phyloP scores from a whole-genome alignment of 2,329 filamentous ascomycete species.

The Colletotrichum magnum region DNA sequence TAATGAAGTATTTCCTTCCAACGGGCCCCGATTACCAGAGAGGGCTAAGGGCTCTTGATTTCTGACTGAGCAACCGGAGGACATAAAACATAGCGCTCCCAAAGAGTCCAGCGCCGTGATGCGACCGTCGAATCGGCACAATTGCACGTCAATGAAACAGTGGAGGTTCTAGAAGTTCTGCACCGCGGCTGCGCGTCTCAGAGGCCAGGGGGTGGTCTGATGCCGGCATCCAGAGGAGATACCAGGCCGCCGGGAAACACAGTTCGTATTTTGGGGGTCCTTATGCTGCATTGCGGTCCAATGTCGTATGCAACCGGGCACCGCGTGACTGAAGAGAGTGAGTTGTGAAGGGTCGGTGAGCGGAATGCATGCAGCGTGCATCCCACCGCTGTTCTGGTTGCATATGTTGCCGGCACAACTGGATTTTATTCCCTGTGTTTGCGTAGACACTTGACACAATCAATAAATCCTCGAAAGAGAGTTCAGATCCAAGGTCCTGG shows the following conservation, averaged over 20 bases:
- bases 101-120: no score
- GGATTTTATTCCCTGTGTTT: not conserved
- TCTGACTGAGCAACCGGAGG: slow-evolving; percentile 37
- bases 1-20: no score
- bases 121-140: slow-evolving; percentile 27
- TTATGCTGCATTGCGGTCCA: no score
- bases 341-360: slow-evolving; percentile 1
- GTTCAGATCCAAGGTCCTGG: slow-evolving; percentile 5
- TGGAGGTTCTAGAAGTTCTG: slow-evolving; percentile 26
- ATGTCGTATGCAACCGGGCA: not conserved
- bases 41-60: not conserved
- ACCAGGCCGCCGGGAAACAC: slow-evolving; percentile 11
- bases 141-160: slow-evolving; percentile 18
- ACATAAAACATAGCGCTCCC: not conserved
- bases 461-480: not conserved
- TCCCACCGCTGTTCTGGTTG: not conserved
- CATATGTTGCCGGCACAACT: not conserved
- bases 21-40: not conserved
- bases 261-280: not conserved
- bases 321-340: not conserved
- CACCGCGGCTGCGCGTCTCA: not conserved
- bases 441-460: not conserved
- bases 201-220: not conserved
- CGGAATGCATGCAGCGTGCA: not conserved
- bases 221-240: slow-evolving; percentile 17